Base-by-base conservation (phyloP, 305 asterid species). In the Fraxinus sp. region DNA sequence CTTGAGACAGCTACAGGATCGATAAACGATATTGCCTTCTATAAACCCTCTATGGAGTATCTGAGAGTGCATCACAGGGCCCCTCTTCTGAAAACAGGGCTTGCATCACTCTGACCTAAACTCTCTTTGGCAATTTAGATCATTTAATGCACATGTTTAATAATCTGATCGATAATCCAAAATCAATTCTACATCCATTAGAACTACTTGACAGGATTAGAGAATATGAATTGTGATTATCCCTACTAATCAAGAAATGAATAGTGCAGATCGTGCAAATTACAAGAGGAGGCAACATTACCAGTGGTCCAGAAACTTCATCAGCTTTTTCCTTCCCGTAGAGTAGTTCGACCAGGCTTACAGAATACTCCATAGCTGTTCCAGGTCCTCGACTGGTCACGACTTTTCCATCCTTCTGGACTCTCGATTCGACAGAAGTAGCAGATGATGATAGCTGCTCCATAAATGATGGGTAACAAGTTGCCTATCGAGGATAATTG, bases 361-460 rank as follows among this genome's bases (percentile, higher is more conserved):
- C 92, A 78, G 94, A 86, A 82, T 91, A 95, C 92, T 95, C 99
- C 89, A 95, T 88, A 57, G 93, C 82, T 9, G 99, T 95, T 78
- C 98, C 98, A 24, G 98, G 98, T 76, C 98, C 99, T 83, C 94
- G 95, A 88, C 98, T 95, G 4, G 99, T 95, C 85, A 95, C 92
- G 81, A 92, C 93, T 78, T 90, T 93, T 3, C 93, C 97, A 89
- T 95, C 98, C 87, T 89, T 82, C 86, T 92, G 98, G 78, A 95
- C 98, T 85, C 97, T 89, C 66, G 95, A 94, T 84, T 93, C 99
- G 68, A 90, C 93, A 76, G 94, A 89, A 86, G 86, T 86, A 76
- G 94, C 93, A 81, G 93, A 74, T 59, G 97, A 87, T 14, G 94
- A 86, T 74, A 95, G 83, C 81, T 90, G 92, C 30, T 92, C 97